These are phyloP conservation scores for Apocynum venetum DNA, from an alignment of 257 asterid species.

Conservation along the genomic window DNA sequence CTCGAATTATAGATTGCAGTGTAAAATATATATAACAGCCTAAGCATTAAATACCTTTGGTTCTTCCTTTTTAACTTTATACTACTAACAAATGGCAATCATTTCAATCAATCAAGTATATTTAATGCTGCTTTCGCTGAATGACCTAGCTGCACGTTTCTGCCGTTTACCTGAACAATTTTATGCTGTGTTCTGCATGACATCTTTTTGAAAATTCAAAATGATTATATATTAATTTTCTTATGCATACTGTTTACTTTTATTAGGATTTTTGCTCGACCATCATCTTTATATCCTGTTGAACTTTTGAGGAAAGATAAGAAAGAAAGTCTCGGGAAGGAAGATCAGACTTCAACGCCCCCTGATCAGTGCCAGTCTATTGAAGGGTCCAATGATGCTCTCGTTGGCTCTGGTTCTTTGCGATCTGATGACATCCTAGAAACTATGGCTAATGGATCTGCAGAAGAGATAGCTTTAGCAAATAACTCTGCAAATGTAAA, in stretches of 20 bases:
- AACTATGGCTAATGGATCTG: constrained; percentile 17
- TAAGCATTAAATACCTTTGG: background rate
- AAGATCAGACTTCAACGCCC: constrained; percentile 30
- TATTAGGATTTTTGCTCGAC: constrained; percentile 58
- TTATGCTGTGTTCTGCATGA: background rate
- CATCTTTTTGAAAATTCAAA: background rate
- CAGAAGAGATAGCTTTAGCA: constrained; percentile 23
- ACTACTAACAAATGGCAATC: background rate
- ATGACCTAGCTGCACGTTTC: background rate
- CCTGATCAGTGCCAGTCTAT: constrained; percentile 30
- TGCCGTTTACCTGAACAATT: background rate
- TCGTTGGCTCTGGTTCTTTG: constrained; percentile 28
- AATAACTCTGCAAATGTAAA: constrained; percentile 24
- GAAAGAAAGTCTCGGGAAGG: constrained; percentile 24
- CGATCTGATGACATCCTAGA: constrained; percentile 27
- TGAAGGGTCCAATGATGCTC: constrained; percentile 24
- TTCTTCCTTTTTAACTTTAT: background rate
- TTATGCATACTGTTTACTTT: constrained; percentile 10
- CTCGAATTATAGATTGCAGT: background rate
- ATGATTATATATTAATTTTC: background rate
- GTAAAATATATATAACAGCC: too few relatives aligned
- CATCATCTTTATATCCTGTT: constrained; percentile 54
- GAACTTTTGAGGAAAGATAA: constrained; percentile 42
- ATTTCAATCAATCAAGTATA: background rate
- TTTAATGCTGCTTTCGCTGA: background rate